Evolutionary conservation across 1,284 basidiomycete genomes (phyloP).

Genomic region (Ceratobasidium sp.): DNA sequence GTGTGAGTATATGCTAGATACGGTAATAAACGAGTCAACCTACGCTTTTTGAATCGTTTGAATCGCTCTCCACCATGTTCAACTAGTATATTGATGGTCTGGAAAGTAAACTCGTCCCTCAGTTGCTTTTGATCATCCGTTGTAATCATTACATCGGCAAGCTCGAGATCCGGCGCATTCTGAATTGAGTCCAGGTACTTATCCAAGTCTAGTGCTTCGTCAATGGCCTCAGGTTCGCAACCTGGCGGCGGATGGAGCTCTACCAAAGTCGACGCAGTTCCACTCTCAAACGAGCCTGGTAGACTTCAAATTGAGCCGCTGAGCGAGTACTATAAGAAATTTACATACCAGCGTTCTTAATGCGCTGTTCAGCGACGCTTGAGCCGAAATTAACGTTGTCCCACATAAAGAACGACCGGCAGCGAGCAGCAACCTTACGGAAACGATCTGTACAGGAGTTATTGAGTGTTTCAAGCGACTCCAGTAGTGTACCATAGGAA

Average conservation of each 20-base stretch:
- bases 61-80: background rate
- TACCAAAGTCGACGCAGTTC: background rate
- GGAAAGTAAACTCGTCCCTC: background rate
- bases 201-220: background rate
- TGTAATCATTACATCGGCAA: background rate
- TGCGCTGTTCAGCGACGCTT: background rate
- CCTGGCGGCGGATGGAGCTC: background rate
- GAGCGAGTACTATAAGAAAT: background rate
- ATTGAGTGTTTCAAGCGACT: background rate
- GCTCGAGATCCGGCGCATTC: background rate
- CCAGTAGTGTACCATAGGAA: background rate
- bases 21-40: too few relatives aligned
- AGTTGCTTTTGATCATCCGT: background rate
- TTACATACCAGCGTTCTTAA: background rate
- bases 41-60: background rate
- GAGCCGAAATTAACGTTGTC: background rate
- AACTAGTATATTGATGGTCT: background rate
- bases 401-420: background rate
- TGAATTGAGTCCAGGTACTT: background rate
- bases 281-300: conserved; percentile 1
- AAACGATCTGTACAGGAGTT: background rate
- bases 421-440: background rate
- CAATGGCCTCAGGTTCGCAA: background rate
- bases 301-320: background rate
- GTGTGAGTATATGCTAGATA: too few relatives aligned